Conservation (phyloP, 108 stramenopile genomes). For the Discostella stelligeroides region DNA sequence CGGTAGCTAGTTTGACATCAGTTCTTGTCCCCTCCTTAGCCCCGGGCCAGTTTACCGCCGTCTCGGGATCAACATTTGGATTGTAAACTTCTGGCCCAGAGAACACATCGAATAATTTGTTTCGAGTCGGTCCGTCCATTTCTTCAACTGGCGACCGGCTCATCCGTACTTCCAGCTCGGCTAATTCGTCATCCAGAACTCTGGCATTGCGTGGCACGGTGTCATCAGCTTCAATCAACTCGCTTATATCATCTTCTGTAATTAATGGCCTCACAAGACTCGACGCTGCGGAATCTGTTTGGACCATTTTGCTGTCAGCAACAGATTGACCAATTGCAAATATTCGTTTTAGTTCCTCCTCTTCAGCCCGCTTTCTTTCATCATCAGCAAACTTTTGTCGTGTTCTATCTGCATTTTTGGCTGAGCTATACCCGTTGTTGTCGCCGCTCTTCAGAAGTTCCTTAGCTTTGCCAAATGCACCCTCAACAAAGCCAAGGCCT, state of each 20-base stretch:
- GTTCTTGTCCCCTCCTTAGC: conserved; percentile 68
- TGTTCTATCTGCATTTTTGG: conserved; percentile 19
- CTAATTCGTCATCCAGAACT: conserved; percentile 77
- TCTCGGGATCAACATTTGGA: conserved; percentile 80
- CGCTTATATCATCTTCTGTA: conserved; percentile 63
- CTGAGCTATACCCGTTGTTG: conserved; percentile 24
- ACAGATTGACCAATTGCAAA: conserved; percentile 75
- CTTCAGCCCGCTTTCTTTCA: conserved; percentile 35
- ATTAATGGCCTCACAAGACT: conserved; percentile 21
- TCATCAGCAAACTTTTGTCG: conserved; percentile 18
- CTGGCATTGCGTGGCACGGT: conserved; percentile 73
- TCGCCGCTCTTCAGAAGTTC: conserved; percentile 56
- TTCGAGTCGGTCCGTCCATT: conserved; percentile 53
- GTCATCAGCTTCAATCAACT: conserved; percentile 68
- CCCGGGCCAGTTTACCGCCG: conserved; percentile 85
- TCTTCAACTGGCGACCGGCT: conserved; percentile 66
- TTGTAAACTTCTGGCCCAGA: conserved; percentile 86
- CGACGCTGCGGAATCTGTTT: conserved; percentile 16
- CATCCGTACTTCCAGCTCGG: conserved; percentile 74
- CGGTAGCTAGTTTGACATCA: conserved; percentile 65
- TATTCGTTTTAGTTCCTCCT: conserved; percentile 72
- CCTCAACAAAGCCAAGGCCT: conserved; percentile 78
- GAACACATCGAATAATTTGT: conserved; percentile 79
- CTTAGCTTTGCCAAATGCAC: conserved; percentile 83
- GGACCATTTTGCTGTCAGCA: conserved; percentile 58